Base-by-base conservation (phyloP, 2,329 filamentous ascomycete genomes). In the Cytospora piceicola region DNA sequence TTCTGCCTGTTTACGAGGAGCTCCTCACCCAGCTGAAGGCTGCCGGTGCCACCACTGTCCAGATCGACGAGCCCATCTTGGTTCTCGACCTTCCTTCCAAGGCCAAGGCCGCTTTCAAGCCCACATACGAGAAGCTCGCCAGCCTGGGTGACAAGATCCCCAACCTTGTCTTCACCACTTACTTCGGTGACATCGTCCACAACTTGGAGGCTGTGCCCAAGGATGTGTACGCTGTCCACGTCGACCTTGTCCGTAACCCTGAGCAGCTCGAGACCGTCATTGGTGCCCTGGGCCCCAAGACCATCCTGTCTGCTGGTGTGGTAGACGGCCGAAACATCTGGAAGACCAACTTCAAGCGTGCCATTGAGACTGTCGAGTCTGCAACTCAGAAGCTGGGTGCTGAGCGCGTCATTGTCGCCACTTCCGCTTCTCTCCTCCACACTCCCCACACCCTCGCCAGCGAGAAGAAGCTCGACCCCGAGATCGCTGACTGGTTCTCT, bases 251-350 rank as follows among this genome's bases (percentile, higher is more conserved):
- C 81, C 93, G 95, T 79, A 94, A 97, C 87, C 95, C 95, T 64
- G 94, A 98, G 86, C 95, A 99, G 85, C 90, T 99, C 70, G 89
- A 95, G 69, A 88, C 90, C 71, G 93, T 99, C 75, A 80, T 93
- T 73, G 85, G 83, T 76, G 90, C 93, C 75, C 88, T 99, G 71
- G 93, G 93, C 78, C 82, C 92, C 78, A 93, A 93, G 79, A 96
- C 97, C 78, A 81, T 93, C 73, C 90, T 99, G 72, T 99, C 95
- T 72, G 91, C 89, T 71, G 95, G 95, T 92, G 91, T 99, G 74
- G 95, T 99, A 72, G 94, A 99, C 75, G 95, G 95, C 75, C 93
- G 95, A 76, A 99, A 99, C 88, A 98, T 99, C 86, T 99, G 95
- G 95, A 99, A 99, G 92, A 97, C 93, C 83, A 96, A 98, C 90